Percentiles rank a stretch among this genome's conserved stretches.
phyloP scores from a whole-genome alignment of 352 stramenopile species.

The Pythium dissotocum region DNA sequence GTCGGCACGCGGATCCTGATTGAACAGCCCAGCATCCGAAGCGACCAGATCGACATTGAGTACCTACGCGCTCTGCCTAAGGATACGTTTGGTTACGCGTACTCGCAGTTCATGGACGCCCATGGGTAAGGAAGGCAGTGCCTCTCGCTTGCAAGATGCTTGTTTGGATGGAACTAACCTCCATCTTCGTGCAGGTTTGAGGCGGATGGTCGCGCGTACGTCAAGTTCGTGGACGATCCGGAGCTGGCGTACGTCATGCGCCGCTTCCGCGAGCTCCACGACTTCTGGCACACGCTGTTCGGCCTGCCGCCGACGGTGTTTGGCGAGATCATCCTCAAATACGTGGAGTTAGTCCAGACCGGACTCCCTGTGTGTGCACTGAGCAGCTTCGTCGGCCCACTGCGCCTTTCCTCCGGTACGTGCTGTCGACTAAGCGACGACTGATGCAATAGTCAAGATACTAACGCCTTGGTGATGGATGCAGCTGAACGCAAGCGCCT shows the following conservation, averaged over 20 bases:
- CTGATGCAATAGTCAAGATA: background rate
- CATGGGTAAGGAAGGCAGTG: constrained; percentile 52
- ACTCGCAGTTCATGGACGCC: constrained; percentile 89
- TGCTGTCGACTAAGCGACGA: background rate
- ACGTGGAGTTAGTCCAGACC: constrained; percentile 96
- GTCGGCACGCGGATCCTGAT: constrained; percentile 87
- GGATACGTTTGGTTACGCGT: constrained; percentile 89
- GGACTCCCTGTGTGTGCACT: constrained; percentile 94
- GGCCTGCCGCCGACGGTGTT: constrained; percentile 93
- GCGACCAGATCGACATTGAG: constrained; percentile 69
- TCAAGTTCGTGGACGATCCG: constrained; percentile 91
- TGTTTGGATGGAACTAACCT: background rate
- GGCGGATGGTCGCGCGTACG: constrained; percentile 80
- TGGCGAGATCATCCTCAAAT: constrained; percentile 97
- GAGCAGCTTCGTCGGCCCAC: constrained; percentile 87
- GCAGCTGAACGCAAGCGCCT: constrained; percentile 76
- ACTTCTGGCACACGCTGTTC: constrained; percentile 97
- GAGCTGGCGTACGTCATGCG: constrained; percentile 97
- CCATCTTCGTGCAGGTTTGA: constrained; percentile 66
- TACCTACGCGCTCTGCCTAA: constrained; percentile 63
- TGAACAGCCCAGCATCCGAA: constrained; percentile 85
- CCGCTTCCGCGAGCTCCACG: constrained; percentile 92
- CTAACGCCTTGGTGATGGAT: background rate
- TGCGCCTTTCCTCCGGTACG: constrained; percentile 69
- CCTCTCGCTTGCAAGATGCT: too few relatives aligned